Conservation (phyloP, 164 flowering plant genomes). For the Magnolia kwangsiensis region DNA sequence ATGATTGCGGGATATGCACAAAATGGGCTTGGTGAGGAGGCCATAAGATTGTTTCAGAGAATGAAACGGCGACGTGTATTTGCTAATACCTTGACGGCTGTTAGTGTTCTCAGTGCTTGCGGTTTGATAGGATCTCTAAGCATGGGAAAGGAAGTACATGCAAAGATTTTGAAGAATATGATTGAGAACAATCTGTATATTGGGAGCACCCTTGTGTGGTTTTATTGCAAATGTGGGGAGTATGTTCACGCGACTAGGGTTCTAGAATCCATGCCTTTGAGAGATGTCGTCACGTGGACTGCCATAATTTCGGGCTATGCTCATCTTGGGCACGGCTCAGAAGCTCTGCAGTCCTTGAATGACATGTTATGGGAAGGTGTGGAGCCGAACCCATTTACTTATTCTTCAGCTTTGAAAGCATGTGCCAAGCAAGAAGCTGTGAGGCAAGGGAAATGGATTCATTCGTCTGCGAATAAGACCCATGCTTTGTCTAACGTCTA, state of each 20-base stretch:
- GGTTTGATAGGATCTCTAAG: conserved; percentile 46
- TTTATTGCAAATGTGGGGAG: conserved; percentile 67
- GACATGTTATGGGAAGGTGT: conserved; percentile 78
- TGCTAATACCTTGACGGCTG: conserved; percentile 61
- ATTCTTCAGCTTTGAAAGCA: conserved; percentile 81
- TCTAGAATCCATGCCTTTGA: conserved; percentile 59
- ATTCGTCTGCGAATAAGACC: conserved; percentile 60
- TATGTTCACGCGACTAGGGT: conserved; percentile 43
- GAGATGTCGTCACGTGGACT: conserved; percentile 87
- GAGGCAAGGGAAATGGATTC: conserved; percentile 60
- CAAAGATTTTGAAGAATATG: conserved; percentile 55
- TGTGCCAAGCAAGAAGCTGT: conserved; percentile 61
- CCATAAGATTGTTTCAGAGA: conserved; percentile 53
- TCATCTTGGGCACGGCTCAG: conserved; percentile 51
- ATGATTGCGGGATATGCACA: conserved; percentile 78
- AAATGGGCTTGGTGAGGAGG: conserved; percentile 66
- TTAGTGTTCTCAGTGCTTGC: conserved; percentile 74
- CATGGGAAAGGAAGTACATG: conserved; percentile 76
- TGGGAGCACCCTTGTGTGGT: conserved; percentile 82
- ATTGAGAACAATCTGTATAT: conserved; percentile 40
- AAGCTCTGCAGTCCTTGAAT: conserved; percentile 62
- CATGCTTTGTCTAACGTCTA: conserved; percentile 52
- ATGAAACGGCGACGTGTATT: conserved; percentile 63
- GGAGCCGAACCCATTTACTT: conserved; percentile 74
- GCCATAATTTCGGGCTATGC: conserved; percentile 77